Conservation (phyloP, 2,329 filamentous ascomycete genomes). For the Diaporthe humulicola region DNA sequence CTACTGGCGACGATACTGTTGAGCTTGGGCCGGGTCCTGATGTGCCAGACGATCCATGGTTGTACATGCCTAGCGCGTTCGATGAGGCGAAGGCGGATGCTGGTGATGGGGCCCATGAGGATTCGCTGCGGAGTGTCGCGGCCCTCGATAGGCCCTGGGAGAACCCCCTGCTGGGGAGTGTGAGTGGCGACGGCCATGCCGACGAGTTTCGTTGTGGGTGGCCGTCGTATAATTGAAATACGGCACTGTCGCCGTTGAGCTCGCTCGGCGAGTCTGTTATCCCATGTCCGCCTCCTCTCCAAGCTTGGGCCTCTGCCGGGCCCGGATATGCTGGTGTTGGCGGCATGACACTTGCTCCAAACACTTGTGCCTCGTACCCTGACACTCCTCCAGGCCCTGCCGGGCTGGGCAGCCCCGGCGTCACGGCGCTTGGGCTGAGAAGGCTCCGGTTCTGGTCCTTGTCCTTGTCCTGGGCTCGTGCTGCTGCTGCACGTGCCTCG, state of each 20-base stretch:
- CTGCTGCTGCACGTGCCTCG: constrained; percentile 29
- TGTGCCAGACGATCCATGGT: not conserved
- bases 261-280: constrained; percentile 27
- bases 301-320: constrained; percentile 7
- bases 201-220: not conserved
- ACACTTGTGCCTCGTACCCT: not conserved
- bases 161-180: not conserved
- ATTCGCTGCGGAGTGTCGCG: constrained; percentile 17
- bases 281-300: constrained; percentile 3
- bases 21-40: not conserved
- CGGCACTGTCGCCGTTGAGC: constrained; percentile 15
- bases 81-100: constrained; percentile 18
- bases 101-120: constrained; percentile 35
- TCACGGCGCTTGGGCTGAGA: constrained; percentile 25
- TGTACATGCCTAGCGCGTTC: constrained; percentile 18
- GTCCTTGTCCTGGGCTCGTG: not conserved
- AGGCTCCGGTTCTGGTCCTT: constrained; percentile 25
- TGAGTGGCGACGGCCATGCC: constrained; percentile 30
- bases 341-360: constrained; percentile 25
- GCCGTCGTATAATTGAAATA: not conserved
- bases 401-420: constrained; percentile 13
- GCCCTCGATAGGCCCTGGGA: not conserved
- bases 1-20: constrained; percentile 1
- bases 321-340: constrained; percentile 27
- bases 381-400: not conserved